These are phyloP conservation scores for Garcia nutans DNA, from an alignment of 345 rosid genomes.

Conservation along the genomic window DNA sequence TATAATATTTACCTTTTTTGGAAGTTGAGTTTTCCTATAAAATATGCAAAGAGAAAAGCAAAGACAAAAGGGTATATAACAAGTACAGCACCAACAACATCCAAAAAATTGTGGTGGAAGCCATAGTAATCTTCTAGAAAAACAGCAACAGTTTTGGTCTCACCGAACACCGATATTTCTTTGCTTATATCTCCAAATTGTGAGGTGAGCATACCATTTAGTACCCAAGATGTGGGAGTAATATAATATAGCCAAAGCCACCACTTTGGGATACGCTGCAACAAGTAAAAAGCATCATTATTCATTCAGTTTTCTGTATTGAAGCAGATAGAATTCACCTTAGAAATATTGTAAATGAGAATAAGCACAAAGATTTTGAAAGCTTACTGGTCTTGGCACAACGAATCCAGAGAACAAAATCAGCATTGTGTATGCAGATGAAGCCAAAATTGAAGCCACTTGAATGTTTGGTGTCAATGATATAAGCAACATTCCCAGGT, in stretches of 20 bases:
- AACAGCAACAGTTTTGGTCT: slow-evolving; percentile 37
- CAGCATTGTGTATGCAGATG: slow-evolving; percentile 39
- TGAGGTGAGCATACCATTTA: slow-evolving; percentile 58
- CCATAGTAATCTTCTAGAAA: slow-evolving; percentile 63
- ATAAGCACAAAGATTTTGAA: neutral
- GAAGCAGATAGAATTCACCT: neutral
- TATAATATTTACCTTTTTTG: slow-evolving; percentile 49
- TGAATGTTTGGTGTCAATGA: slow-evolving; percentile 61
- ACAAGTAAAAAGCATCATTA: neutral
- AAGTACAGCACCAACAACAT: slow-evolving; percentile 39
- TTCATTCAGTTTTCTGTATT: neutral
- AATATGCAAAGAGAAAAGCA: slow-evolving; percentile 59
- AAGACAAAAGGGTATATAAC: slow-evolving; percentile 45
- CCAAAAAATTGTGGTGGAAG: slow-evolving; percentile 39
- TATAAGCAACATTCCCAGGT: slow-evolving; percentile 61
- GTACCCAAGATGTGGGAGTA: slow-evolving; percentile 68
- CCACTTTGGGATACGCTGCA: slow-evolving; percentile 81
- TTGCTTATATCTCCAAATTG: slow-evolving; percentile 67
- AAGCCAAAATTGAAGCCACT: slow-evolving; percentile 51
- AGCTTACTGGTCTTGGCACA: slow-evolving; percentile 66
- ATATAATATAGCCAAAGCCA: slow-evolving; percentile 76
- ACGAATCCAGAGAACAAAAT: slow-evolving; percentile 70
- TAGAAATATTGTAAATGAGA: neutral
- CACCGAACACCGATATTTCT: slow-evolving; percentile 46
- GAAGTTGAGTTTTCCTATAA: slow-evolving; percentile 52